Evolutionary conservation across 768 basidiomycete genomes (phyloP).

Genomic region (Boletus speciosus): DNA sequence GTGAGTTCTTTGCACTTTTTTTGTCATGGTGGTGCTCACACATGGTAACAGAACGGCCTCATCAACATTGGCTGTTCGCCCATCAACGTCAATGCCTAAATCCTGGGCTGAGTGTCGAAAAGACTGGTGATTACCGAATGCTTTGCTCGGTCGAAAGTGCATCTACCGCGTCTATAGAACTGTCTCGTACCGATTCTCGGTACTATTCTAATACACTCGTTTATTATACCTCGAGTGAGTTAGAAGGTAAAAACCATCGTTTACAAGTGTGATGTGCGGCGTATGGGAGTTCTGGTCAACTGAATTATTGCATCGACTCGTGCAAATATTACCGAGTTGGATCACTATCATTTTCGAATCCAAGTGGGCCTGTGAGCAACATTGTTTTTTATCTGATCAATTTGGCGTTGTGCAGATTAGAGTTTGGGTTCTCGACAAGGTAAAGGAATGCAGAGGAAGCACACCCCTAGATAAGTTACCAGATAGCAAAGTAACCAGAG

Average conservation of each 20-base stretch:
- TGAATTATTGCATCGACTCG: no score
- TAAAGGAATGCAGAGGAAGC: no score
- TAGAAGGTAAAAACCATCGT: not conserved
- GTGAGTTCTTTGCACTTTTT: not conserved
- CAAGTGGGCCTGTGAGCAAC: no score
- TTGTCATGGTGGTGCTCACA: fast-evolving
- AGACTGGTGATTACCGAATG: not conserved
- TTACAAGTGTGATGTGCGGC: not conserved
- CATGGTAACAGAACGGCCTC: constrained; percentile 1
- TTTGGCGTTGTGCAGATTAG: no score
- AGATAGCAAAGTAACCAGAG: no score
- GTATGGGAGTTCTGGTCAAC: no score
- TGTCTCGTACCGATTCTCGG: not conserved
- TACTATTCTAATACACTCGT: constrained; percentile 1
- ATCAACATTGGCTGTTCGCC: constrained; percentile 7
- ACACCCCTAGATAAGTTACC: no score
- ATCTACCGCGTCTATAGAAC: not conserved
- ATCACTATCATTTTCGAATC: no score
- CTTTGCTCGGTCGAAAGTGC: not conserved
- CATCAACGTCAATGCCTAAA: not conserved
- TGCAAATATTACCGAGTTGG: no score
- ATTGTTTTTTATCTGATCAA: no score
- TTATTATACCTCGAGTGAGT: not conserved
- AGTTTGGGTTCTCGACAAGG: no score
- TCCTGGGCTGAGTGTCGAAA: fast-evolving